Evolutionary conservation across 495 filamentous ascomycete genomes (phyloP).

Genomic region (Xylaria cubensis): DNA sequence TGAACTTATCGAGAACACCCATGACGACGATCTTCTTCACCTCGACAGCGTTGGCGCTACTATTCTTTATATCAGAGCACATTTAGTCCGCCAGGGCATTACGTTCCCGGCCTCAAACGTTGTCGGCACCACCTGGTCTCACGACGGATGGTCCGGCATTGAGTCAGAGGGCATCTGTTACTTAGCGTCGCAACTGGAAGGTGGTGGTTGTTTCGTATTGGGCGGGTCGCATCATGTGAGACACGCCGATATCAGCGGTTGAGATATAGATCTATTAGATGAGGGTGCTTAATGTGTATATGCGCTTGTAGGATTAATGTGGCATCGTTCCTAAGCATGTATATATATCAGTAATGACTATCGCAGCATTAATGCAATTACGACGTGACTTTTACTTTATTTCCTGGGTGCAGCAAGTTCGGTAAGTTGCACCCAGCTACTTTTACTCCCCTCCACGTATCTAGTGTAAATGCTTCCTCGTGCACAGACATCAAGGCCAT

Average conservation of each 20-base stretch:
- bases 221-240: constrained; percentile 35
- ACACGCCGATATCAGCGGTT: constrained; percentile 32
- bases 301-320: not conserved
- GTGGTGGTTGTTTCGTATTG: constrained; percentile 32
- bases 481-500: not conserved
- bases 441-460: no score
- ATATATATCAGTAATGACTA: constrained; percentile 1
- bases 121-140: constrained; percentile 34
- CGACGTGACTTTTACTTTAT: not conserved
- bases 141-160: constrained; percentile 33
- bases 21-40: constrained; percentile 32
- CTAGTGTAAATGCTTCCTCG: not conserved
- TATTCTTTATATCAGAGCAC: constrained; percentile 30
- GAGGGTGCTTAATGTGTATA: constrained; percentile 1
- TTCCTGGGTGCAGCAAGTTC: not conserved
- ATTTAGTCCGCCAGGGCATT: constrained; percentile 33
- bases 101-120: constrained; percentile 32
- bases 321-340: not conserved
- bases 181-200: constrained; percentile 31
- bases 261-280: not conserved
- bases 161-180: constrained; percentile 34
- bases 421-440: no score
- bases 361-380: not conserved
- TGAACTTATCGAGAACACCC: constrained; percentile 33
- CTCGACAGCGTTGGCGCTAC: constrained; percentile 35